Percentiles rank a stretch among this genome's conserved stretches.
Evolutionary conservation across 1,284 basidiomycete genomes (phyloP).

Genomic region (Sporisorium graminicola): DNA sequence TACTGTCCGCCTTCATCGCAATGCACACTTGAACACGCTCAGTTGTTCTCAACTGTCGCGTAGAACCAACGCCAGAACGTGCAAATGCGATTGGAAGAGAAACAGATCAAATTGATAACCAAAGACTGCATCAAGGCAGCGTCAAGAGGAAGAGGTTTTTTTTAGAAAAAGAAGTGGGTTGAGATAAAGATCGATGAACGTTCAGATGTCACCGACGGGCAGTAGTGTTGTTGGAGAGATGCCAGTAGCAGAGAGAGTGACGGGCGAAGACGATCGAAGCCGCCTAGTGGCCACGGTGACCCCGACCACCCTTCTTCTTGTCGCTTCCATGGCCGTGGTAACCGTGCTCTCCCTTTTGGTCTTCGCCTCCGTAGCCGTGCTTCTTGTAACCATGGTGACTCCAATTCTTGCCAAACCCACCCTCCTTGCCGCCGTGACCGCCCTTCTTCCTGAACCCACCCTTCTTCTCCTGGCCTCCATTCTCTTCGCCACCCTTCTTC

Average conservation of each 20-base stretch:
- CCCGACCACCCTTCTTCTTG: slow-evolving; percentile 20
- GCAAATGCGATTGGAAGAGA: background rate
- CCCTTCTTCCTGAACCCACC: too few species aligned
- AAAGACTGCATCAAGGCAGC: background rate
- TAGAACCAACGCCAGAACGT: background rate
- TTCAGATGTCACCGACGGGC: background rate
- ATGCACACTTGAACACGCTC: background rate
- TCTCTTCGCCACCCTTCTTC: slow-evolving; percentile 11
- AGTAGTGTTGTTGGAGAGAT: background rate
- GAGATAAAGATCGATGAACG: background rate
- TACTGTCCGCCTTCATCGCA: background rate
- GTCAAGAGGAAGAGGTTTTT: background rate
- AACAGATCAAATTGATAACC: background rate
- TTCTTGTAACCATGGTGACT: slow-evolving; percentile 8
- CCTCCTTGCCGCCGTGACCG: background rate
- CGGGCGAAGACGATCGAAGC: background rate
- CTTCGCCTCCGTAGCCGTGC: background rate
- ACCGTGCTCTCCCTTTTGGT: slow-evolving; percentile 1
- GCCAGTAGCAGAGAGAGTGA: background rate
- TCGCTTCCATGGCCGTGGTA: background rate
- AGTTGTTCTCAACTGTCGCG: background rate
- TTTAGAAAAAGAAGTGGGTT: background rate
- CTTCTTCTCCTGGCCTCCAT: background rate
- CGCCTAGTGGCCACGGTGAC: slow-evolving; percentile 25
- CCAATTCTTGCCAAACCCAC: background rate